These are phyloP conservation scores for grape (Vitis vinifera) DNA, from an alignment of 164 flowering plant genomes.

Conservation along the genomic window ASM3070453v1 NC_081805.1:26485001-26485500, in stretches of 20 bases:
- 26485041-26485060: too few species aligned
- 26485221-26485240: neutral
- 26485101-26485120: too few species aligned
- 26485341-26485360: slow-evolving; percentile 7
- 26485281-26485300: slow-evolving; percentile 6
- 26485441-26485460: neutral
- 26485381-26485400: slow-evolving; percentile 93
- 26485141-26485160: too few species aligned
- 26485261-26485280: neutral
- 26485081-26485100: too few species aligned
- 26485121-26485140: too few species aligned
- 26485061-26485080: too few species aligned
- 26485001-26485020: too few species aligned
- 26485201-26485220: slow-evolving; percentile 7
- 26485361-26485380: slow-evolving; percentile 77
- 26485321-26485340: slow-evolving; percentile 19
- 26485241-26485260: neutral
- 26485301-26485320: slow-evolving; percentile 20
- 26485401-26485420: slow-evolving; percentile 47
- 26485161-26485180: too few species aligned
- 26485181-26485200: too few species aligned
- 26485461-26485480: neutral
- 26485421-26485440: neutral
- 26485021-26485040: too few species aligned
- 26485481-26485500: neutral